Evolutionary conservation across 305 asterid species (phyloP).

Genomic region (Coffea humblotiana): DNA sequence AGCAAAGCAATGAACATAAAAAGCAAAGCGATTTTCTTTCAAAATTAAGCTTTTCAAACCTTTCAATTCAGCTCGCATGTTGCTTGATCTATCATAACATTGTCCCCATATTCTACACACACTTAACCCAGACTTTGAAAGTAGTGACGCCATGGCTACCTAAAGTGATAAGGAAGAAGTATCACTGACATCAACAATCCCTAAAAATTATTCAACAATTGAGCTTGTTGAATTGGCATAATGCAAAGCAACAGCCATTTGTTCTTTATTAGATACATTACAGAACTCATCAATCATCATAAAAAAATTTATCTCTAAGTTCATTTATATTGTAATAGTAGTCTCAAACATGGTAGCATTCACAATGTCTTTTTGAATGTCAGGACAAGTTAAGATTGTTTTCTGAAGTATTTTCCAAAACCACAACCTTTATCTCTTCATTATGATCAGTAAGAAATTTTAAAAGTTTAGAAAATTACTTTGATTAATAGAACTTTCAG

Average conservation of each 20-base stretch:
- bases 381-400: background rate
- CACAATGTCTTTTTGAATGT: background rate
- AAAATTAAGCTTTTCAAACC: background rate
- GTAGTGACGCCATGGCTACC: background rate
- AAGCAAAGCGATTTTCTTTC: background rate
- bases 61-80: background rate
- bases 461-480: background rate
- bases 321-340: background rate
- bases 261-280: background rate
- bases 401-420: background rate
- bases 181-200: background rate
- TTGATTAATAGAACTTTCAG: background rate
- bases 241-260: background rate
- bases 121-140: background rate
- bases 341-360: background rate
- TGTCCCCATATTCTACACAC: background rate
- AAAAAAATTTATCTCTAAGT: background rate
- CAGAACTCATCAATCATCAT: background rate
- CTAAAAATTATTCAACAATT: background rate
- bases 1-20: slow-evolving; percentile 3
- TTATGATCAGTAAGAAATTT: background rate
- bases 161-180: background rate
- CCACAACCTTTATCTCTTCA: background rate
- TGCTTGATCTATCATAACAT: background rate
- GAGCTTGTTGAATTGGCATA: background rate